Evolutionary conservation across 2,329 filamentous ascomycete species (phyloP).

Genomic region (Fusarium circinatum): DNA sequence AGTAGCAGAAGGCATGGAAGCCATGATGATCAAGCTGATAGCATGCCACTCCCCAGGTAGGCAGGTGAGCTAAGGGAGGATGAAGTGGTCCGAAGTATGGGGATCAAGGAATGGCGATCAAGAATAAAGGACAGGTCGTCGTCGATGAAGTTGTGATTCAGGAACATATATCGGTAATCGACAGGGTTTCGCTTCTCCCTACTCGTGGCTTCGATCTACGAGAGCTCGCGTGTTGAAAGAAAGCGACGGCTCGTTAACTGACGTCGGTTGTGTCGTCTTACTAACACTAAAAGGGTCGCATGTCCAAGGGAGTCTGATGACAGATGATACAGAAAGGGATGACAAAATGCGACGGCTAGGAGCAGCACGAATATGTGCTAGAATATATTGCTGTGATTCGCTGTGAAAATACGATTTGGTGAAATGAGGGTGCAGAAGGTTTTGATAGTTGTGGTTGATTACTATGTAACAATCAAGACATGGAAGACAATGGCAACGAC

Average conservation of each 20-base stretch:
- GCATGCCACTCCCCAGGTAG: conserved; percentile 42
- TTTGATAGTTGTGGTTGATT: conserved; percentile 28
- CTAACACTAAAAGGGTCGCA: conserved; percentile 37
- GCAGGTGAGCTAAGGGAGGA: conserved; percentile 16
- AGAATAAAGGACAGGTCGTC: conserved; percentile 3
- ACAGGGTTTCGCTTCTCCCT: conserved; percentile 9
- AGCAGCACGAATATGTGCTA: not conserved
- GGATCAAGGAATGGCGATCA: conserved; percentile 9
- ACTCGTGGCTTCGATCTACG: conserved; percentile 22
- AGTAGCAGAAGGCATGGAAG: conserved; percentile 49
- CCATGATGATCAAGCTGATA: conserved; percentile 49
- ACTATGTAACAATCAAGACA: conserved; percentile 6
- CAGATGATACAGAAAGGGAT: not conserved
- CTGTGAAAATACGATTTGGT: not conserved
- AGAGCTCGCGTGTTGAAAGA: conserved; percentile 20
- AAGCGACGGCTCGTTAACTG: conserved; percentile 34
- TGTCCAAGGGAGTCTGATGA: conserved; percentile 23
- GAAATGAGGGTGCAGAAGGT: conserved; percentile 9
- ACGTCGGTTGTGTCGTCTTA: conserved; percentile 39
- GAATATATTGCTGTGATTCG: not conserved
- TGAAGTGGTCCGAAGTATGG: conserved; percentile 13
- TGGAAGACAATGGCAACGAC: not conserved
- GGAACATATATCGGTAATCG: conserved; percentile 11
- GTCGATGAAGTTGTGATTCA: not conserved
- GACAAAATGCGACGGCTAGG: not conserved